Evolutionary conservation across 805 yeast genomes (phyloP), one percentile per base, ranked within the genome.

Genomic region (Saccharomycopsis sp.): DNA sequence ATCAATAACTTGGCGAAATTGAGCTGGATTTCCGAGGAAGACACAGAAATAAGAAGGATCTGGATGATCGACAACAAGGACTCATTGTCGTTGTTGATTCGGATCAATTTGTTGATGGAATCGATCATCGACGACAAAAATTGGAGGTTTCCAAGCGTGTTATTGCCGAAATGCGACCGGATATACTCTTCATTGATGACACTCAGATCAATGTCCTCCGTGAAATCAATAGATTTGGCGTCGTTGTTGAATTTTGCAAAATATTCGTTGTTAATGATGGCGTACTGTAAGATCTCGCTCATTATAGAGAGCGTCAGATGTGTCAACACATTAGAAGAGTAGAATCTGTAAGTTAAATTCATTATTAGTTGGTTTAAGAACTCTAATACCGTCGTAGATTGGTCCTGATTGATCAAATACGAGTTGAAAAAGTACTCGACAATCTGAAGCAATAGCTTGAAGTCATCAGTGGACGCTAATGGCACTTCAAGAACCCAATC

Each of bases 1-100:
- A 61, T 61, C 38, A 61, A 55, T 9, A 61, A 52, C 41, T 58
- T 58, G 29, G 63, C 61, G 55, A 61, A 61, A 49, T 61, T 61
- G 22, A 61, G 50, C 52, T 61, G 63, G 12, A 59, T 44, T 9
- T 55, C 56, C 15, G 58, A 19, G 2, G 62, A 52, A 1, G 63
- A 56, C 14, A 58, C 56, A 2, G 62, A 53, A 2, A 61, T 61
- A 9, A 61, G 35, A 15, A 58, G 51, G 29, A 61, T 55, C 44
- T 60, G 63, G 20, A 60, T 60, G 3, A 60, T 53, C n/a, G 60
- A 52, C 52, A 61, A 17, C 47, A 61, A 29, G 2, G 60, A 56
- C 34, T 61, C 63, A 47, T 61, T 61, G 29, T 61, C 52, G 34
- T 61, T 61, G n/a, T 56, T 58, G n/a, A 61, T 61, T 34, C 56